A percentile compares a stretch with the other conserved stretches of the same genome.
Conservation (phyloP, 2,329 filamentous ascomycete species). For the Pseudofabraea citricarpa region DNA sequence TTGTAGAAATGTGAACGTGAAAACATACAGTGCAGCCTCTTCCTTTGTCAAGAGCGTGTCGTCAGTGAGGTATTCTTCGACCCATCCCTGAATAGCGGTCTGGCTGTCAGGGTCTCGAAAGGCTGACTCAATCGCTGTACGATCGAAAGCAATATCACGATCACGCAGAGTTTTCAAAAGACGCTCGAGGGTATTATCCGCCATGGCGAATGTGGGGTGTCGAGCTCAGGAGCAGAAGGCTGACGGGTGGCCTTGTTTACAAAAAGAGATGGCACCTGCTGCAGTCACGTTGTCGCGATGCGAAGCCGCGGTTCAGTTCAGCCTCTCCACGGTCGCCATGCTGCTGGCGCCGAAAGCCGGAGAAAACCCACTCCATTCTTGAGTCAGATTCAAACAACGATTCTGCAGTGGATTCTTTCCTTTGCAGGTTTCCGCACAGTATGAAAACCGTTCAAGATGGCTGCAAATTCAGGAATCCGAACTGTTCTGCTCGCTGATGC, state of each 20-base stretch:
- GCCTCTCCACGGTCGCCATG: too few species aligned
- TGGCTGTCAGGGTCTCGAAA: slow-evolving; percentile 18
- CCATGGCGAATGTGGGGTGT: slow-evolving; percentile 16
- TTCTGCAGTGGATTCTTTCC: too few species aligned
- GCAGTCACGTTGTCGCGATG: too few species aligned
- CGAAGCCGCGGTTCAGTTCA: neutral
- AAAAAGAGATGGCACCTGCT: too few species aligned
- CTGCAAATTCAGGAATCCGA: slow-evolving; percentile 1
- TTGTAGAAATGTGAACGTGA: too few species aligned
- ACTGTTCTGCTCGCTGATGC: slow-evolving; percentile 15
- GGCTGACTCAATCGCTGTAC: slow-evolving; percentile 20
- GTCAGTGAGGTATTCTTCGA: slow-evolving; percentile 38
- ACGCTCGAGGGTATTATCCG: slow-evolving; percentile 16
- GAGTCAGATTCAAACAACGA: neutral
- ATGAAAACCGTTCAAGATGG: too few species aligned
- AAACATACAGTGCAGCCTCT: slow-evolving; percentile 46
- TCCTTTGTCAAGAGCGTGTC: slow-evolving; percentile 50
- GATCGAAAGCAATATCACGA: slow-evolving; percentile 24
- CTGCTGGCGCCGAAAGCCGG: neutral
- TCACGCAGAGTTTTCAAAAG: slow-evolving; percentile 21
- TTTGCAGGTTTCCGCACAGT: too few species aligned
- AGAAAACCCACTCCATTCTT: slow-evolving; percentile 1
- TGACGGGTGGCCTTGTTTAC: slow-evolving; percentile 14
- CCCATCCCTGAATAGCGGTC: slow-evolving; percentile 38
- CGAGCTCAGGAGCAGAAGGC: too few species aligned